Evolutionary conservation across 2,329 filamentous ascomycete genomes (phyloP).

Genomic region (Diaporthe longicolla): DNA sequence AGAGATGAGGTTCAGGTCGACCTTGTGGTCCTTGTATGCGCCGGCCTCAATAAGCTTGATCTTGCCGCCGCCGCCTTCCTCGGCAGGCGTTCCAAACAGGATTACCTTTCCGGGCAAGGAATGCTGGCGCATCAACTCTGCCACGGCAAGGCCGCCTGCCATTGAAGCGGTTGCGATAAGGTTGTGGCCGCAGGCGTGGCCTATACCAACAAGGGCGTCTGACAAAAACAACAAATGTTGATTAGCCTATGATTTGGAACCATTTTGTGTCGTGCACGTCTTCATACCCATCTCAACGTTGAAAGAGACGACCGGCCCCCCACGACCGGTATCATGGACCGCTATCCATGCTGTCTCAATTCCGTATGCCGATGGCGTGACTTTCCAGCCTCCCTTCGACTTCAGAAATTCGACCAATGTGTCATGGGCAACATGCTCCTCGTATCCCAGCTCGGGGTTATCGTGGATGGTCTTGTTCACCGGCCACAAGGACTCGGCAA

Average conservation of each 20-base stretch:
- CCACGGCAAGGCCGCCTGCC: slow-evolving; percentile 62
- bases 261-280: fast-evolving
- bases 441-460: slow-evolving; percentile 63
- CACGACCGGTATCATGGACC: slow-evolving; percentile 60
- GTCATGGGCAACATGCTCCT: slow-evolving; percentile 65
- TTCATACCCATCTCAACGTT: slow-evolving; percentile 63
- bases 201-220: slow-evolving; percentile 65
- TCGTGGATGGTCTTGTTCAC: slow-evolving; percentile 66
- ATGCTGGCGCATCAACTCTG: slow-evolving; percentile 57
- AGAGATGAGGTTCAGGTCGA: slow-evolving; percentile 57
- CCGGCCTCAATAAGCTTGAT: slow-evolving; percentile 60
- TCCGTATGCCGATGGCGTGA: slow-evolving; percentile 65
- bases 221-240: neutral
- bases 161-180: slow-evolving; percentile 65
- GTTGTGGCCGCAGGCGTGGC: slow-evolving; percentile 70
- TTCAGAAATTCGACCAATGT: slow-evolving; percentile 63
- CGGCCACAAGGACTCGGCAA: slow-evolving; percentile 57
- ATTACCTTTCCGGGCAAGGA: slow-evolving; percentile 59
- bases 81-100: slow-evolving; percentile 66
- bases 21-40: slow-evolving; percentile 57
- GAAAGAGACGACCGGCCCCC: slow-evolving; percentile 62
- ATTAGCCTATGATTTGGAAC: neutral
- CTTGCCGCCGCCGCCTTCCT: slow-evolving; percentile 58
- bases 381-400: slow-evolving; percentile 60
- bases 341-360: slow-evolving; percentile 68